These are phyloP conservation scores for Suillus decipiens DNA, from an alignment of 768 basidiomycete genomes.

Conservation along the genomic window DNA sequence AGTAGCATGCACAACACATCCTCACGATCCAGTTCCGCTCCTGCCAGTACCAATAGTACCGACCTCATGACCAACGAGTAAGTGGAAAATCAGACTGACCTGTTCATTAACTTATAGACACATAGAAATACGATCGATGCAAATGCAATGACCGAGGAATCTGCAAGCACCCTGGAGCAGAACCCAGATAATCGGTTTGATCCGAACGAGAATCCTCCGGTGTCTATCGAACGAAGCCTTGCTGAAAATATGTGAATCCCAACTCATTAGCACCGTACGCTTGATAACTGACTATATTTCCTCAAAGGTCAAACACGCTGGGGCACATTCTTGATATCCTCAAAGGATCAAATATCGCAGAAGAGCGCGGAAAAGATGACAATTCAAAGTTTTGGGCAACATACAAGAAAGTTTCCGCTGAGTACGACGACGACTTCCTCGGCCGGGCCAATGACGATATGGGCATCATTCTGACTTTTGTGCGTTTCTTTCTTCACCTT, in stretches of 20 bases:
- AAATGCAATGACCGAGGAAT: background rate
- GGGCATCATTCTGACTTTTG: too few species aligned
- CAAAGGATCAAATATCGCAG: background rate
- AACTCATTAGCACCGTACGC: background rate
- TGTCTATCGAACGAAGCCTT: background rate
- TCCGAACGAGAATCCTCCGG: background rate
- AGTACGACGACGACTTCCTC: too few species aligned
- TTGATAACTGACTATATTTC: background rate
- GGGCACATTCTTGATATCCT: background rate
- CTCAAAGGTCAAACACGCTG: background rate
- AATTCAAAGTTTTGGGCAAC: too few species aligned
- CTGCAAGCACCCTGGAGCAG: background rate
- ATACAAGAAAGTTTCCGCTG: too few species aligned
- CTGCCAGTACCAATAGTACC: background rate
- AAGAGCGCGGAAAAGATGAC: background rate
- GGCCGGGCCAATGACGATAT: too few species aligned
- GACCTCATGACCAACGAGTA: background rate
- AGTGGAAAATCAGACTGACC: background rate
- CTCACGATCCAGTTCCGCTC: background rate
- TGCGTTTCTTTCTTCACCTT: background rate
- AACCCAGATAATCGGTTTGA: conserved; percentile 33
- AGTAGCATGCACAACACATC: background rate
- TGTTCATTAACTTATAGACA: too few species aligned
- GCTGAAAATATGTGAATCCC: background rate
- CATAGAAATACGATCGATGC: background rate